These are phyloP conservation scores for Debaryomycetaceae sp. DNA, from an alignment of 1,139 yeast species.

Conservation along the genomic window DNA sequence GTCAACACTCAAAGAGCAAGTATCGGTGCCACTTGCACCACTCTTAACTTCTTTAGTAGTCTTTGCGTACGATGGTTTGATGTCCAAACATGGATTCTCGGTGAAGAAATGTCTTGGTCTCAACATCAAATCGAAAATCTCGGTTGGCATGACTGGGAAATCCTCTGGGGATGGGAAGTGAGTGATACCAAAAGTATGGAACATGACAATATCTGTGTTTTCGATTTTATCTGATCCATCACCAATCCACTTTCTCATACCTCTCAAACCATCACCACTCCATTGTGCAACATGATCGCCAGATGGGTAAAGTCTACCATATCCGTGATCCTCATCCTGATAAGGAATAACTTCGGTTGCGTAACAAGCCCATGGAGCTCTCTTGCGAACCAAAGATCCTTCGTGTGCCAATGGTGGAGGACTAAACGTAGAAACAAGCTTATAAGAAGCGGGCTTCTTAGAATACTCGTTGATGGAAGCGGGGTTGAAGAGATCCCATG, in stretches of 20 bases:
- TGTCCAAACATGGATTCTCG: slow-evolving; percentile 74
- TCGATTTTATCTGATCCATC: slow-evolving; percentile 61
- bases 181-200: slow-evolving; percentile 81
- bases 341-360: slow-evolving; percentile 70
- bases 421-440: slow-evolving; percentile 74
- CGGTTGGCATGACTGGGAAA: slow-evolving; percentile 88
- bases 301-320: slow-evolving; percentile 69
- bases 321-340: slow-evolving; percentile 47
- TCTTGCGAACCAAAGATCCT: slow-evolving; percentile 71
- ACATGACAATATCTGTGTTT: slow-evolving; percentile 66
- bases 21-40: slow-evolving; percentile 30
- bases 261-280: slow-evolving; percentile 70
- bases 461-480: slow-evolving; percentile 62
- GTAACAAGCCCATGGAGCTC: slow-evolving; percentile 79
- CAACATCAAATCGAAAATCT: slow-evolving; percentile 67
- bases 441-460: slow-evolving; percentile 72
- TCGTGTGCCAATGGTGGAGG: slow-evolving; percentile 71
- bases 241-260: slow-evolving; percentile 73
- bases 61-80: slow-evolving; percentile 65
- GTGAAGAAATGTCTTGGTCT: slow-evolving; percentile 78
- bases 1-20: slow-evolving; percentile 38
- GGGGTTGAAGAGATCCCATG: slow-evolving; percentile 82
- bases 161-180: slow-evolving; percentile 90
- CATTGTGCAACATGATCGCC: slow-evolving; percentile 80
- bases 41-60: slow-evolving; percentile 58